Base-by-base conservation (phyloP, 257 asterid genomes). In the Plectranthus barbatus region DNA sequence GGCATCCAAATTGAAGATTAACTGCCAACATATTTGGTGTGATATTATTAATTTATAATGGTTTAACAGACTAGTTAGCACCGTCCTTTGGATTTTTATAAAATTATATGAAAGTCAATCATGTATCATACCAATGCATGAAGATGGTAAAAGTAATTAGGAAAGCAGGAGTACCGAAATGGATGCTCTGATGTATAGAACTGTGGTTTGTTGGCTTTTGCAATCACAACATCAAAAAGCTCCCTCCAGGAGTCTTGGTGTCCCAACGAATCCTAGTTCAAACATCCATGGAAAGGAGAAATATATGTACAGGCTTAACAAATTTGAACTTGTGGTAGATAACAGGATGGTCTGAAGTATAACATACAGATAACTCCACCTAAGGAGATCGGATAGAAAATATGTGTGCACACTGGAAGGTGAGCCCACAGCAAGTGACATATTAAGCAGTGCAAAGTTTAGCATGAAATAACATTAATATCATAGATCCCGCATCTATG, bases 101-200 rank as follows among this genome's bases (percentile, higher is more conserved):
- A 9, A 54, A 29, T 34, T 33, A 47, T 58, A 68, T 15, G 53
- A 36, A 54, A 23, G 23, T 47, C 34, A 64, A 47, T 0, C 7
- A 41, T 2, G 59, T 67, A 36, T 12, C 59, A 41, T 29, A 33
- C 40, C 18, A 56, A 64, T 41, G 21, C 15, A 26, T 54, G 11
- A 34, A 68, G 37, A 60, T 56, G 19, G 56, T 24, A 59, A 24
- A 54, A 60, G 60, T 41, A 65, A 15, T 40, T 44, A 61, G 63
- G 61, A 58, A 46, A 69, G 37, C 56, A 69, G 55, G 53, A 71
- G 69, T 60, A 92, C 96, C 99, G 92, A 77, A 92, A 92, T 60
- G 97, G 97, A 79, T 82, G 99, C 64, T 89, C 99, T 7, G 99
- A 92, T 70, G 90, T 89, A 79, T 92, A 92, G 75, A 92, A 92